Evolutionary conservation across 495 filamentous ascomycete species (phyloP).

Genomic region (Massariosphaeria phaeospora): DNA sequence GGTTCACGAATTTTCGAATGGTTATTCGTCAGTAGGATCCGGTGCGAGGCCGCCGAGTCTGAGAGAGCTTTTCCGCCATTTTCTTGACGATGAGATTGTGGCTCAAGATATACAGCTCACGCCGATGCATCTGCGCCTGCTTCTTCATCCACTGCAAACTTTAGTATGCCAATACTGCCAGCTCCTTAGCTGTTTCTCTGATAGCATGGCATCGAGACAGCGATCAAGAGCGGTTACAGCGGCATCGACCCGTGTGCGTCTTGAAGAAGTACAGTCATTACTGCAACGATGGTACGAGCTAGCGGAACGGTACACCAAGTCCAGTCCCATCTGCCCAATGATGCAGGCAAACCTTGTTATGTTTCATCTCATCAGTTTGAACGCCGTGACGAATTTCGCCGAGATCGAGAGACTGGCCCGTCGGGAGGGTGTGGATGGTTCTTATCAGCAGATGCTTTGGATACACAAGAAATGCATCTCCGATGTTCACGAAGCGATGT

Average conservation of each 20-base stretch:
- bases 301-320: slow-evolving; percentile 41
- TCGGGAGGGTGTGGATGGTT: slow-evolving; percentile 47
- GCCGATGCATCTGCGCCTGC: slow-evolving; percentile 40
- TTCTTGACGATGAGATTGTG: slow-evolving; percentile 42
- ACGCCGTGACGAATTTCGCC: slow-evolving; percentile 54
- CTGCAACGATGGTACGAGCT: slow-evolving; percentile 57
- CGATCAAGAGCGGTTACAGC: slow-evolving; percentile 44
- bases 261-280: slow-evolving; percentile 53
- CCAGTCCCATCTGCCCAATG: slow-evolving; percentile 39
- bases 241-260: slow-evolving; percentile 47
- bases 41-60: slow-evolving; percentile 49
- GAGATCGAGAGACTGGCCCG: slow-evolving; percentile 57
- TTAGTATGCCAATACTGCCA: slow-evolving; percentile 42
- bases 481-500: slow-evolving; percentile 52
- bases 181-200: slow-evolving; percentile 42
- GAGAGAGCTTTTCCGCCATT: slow-evolving; percentile 52
- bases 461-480: slow-evolving; percentile 51
- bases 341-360: slow-evolving; percentile 56
- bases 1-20: slow-evolving; percentile 45
- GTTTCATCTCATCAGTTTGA: slow-evolving; percentile 60
- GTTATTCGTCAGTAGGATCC: slow-evolving; percentile 41
- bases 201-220: slow-evolving; percentile 37
- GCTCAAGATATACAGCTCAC: slow-evolving; percentile 40
- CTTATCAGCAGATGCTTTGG: slow-evolving; percentile 46
- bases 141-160: slow-evolving; percentile 42